Percentiles rank a stretch among this genome's conserved stretches.
These are phyloP conservation scores for Microbotryum saponariae DNA, from an alignment of 1,284 basidiomycete genomes.

Conservation along the genomic window DNA sequence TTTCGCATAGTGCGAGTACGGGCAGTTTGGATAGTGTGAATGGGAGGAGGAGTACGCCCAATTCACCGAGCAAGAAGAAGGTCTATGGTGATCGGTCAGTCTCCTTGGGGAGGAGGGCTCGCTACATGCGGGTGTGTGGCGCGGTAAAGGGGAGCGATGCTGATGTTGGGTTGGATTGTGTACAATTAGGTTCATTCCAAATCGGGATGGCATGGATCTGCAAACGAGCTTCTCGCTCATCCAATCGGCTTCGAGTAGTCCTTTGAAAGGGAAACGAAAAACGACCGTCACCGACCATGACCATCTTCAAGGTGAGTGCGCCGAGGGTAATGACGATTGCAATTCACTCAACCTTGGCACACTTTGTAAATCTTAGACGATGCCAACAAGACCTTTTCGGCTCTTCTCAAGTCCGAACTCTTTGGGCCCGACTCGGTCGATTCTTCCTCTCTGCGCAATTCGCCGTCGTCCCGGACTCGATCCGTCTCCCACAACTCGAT, in stretches of 20 bases:
- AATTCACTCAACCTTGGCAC: neutral
- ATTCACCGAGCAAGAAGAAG: constrained; percentile 25
- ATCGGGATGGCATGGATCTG: constrained; percentile 47
- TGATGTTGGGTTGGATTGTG: constrained; percentile 2
- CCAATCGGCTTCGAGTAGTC: constrained; percentile 38
- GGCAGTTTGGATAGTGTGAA: neutral
- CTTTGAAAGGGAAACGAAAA: constrained; percentile 39
- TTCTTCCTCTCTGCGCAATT: constrained; percentile 18
- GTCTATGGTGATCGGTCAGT: constrained; percentile 28
- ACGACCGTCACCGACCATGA: constrained; percentile 42
- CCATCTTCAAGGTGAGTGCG: constrained; percentile 37
- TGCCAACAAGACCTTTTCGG: constrained; percentile 49
- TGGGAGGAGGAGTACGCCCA: constrained; percentile 1
- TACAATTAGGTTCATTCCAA: constrained; percentile 48
- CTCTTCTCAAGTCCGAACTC: constrained; percentile 49
- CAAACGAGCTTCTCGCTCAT: constrained; percentile 48
- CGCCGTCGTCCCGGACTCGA: constrained; percentile 32
- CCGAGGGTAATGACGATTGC: too few species aligned
- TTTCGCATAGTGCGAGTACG: neutral
- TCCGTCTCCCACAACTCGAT: constrained; percentile 34
- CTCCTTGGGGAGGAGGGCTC: too few species aligned
- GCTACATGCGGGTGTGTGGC: neutral
- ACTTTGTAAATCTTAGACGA: constrained; percentile 41
- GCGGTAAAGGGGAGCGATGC: neutral
- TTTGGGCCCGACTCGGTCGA: constrained; percentile 41